These are phyloP conservation scores for Pseudogymnoascus sp. DNA, from an alignment of 2,329 filamentous ascomycete species.

Conservation along the genomic window DNA sequence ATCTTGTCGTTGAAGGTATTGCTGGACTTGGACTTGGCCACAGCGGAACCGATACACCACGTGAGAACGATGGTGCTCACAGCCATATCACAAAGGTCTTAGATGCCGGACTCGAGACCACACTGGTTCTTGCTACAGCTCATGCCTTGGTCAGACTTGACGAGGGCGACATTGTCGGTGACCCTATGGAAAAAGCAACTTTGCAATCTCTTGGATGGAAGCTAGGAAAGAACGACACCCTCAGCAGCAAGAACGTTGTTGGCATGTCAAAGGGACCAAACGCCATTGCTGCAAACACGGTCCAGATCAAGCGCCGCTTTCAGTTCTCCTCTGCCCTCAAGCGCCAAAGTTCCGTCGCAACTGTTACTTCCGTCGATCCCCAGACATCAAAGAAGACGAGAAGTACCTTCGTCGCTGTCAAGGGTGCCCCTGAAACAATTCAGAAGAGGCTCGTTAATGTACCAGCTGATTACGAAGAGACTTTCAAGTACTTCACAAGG, in stretches of 20 bases:
- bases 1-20: conserved; percentile 93
- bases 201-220: conserved; percentile 83
- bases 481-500: conserved; percentile 94
- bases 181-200: conserved; percentile 98
- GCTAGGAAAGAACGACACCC: conserved; percentile 79
- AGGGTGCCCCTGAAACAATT: conserved; percentile 96
- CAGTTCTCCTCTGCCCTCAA: conserved; percentile 97
- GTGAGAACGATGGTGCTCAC: conserved; percentile 74
- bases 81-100: conserved; percentile 66
- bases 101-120: conserved; percentile 70
- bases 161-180: conserved; percentile 92
- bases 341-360: conserved; percentile 89
- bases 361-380: conserved; percentile 63
- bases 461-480: conserved; percentile 89
- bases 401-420: conserved; percentile 89
- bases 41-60: conserved; percentile 53
- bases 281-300: conserved; percentile 56
- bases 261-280: conserved; percentile 38
- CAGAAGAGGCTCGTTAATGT: conserved; percentile 80
- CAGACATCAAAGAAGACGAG: conserved; percentile 68
- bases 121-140: conserved; percentile 85
- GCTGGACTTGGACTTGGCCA: conserved; percentile 75
- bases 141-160: conserved; percentile 94
- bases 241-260: conserved; percentile 57
- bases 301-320: conserved; percentile 94